Evolutionary conservation across 768 basidiomycete genomes (phyloP).

Genomic region (Auriscalpium microsporum): DNA sequence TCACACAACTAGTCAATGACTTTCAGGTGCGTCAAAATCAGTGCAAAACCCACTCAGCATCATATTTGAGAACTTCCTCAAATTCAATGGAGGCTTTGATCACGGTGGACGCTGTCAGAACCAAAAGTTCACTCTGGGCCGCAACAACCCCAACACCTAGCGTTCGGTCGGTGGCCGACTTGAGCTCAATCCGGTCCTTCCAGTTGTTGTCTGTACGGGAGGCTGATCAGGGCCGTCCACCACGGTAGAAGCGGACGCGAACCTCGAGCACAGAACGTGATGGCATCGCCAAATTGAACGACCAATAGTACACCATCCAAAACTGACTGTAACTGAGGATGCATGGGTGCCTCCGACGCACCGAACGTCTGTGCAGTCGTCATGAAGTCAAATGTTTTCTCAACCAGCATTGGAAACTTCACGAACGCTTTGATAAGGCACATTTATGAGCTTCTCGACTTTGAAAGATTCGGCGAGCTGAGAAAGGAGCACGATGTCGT

Average conservation of each 20-base stretch:
- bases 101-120: conserved; percentile 62
- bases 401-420: neutral
- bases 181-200: conserved; percentile 64
- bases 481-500: conserved; percentile 51
- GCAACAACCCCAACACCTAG: conserved; percentile 58
- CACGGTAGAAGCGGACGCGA: neutral
- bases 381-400: neutral
- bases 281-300: conserved; percentile 70
- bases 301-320: conserved; percentile 49
- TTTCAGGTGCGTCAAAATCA: neutral
- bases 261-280: conserved; percentile 67
- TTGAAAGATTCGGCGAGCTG: conserved; percentile 32
- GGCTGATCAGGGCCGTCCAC: neutral
- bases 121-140: conserved; percentile 40
- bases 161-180: conserved; percentile 56
- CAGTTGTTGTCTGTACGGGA: conserved; percentile 51
- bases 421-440: conserved; percentile 74
- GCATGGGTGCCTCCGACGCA: conserved; percentile 55
- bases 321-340: conserved; percentile 58
- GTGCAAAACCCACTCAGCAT: conserved; percentile 44
- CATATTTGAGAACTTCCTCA: conserved; percentile 52
- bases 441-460: conserved; percentile 41
- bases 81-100: conserved; percentile 57
- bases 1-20: neutral
- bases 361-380: conserved; percentile 41